phyloP scores from a whole-genome alignment of 345 rosid species.

The Geranium brycei region DNA sequence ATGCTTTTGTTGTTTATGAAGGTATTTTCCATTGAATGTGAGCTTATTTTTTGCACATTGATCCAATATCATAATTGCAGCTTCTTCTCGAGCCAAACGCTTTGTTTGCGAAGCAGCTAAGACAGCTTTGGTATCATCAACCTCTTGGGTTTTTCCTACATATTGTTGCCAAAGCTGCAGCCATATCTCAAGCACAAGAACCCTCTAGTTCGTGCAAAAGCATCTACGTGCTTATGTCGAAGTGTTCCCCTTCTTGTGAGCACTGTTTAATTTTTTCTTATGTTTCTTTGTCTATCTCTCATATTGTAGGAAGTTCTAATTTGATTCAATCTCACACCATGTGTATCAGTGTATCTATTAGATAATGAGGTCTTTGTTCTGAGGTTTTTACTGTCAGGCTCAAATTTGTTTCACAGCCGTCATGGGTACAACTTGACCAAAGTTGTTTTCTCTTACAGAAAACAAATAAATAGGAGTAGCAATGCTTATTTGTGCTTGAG shows the following conservation, averaged over 20 bases:
- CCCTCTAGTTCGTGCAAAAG: constrained; percentile 88
- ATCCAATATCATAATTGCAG: constrained; percentile 12
- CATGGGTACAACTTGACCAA: not conserved
- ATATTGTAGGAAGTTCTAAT: not conserved
- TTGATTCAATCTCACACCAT: too few relatives aligned
- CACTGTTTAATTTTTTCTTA: not conserved
- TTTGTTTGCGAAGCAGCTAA: too few relatives aligned
- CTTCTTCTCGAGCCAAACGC: too few relatives aligned
- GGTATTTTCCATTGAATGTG: too few relatives aligned
- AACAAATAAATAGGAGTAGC: too few relatives aligned
- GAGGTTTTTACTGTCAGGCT: not conserved
- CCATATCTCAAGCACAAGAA: constrained; percentile 71
- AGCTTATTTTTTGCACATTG: not conserved
- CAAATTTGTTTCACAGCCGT: too few relatives aligned
- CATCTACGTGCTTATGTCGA: constrained; percentile 70
- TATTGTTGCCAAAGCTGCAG: constrained; percentile 60
- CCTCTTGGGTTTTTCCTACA: constrained; percentile 50
- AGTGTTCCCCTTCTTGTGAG: constrained; percentile 74
- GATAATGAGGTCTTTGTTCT: not conserved
- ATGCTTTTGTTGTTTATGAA: too few relatives aligned
- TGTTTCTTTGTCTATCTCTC: not conserved
- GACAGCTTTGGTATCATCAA: constrained; percentile 68
- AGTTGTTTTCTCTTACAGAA: not conserved
- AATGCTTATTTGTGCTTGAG: too few relatives aligned
- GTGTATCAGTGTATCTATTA: not conserved